Percentiles rank a stretch among this genome's conserved stretches.
Conservation (phyloP, 148 eudicot species). For the Rhododendron simsii region DNA sequence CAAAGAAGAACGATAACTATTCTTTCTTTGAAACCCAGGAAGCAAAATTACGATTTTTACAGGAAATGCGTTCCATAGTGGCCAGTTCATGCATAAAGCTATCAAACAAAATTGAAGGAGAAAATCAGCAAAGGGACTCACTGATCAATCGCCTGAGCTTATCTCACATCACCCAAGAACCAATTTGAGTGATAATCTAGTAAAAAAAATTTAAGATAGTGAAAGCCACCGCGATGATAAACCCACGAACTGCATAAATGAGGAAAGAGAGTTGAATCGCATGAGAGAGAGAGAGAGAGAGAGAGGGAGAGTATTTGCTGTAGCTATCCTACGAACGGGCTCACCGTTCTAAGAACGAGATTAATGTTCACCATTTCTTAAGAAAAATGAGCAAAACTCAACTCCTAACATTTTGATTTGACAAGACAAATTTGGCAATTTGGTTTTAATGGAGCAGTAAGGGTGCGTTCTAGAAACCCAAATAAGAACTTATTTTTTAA, state of each 20-base stretch:
- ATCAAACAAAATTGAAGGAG: neutral
- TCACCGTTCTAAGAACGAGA: neutral
- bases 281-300: neutral
- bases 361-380: no score
- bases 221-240: neutral
- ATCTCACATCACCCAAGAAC: neutral
- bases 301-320: no score
- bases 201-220: neutral
- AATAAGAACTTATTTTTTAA: no score
- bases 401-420: neutral
- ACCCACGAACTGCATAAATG: neutral
- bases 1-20: neutral
- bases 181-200: neutral
- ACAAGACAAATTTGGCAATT: neutral
- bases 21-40: neutral
- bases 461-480: no score
- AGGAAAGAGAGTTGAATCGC: neutral
- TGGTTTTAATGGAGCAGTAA: neutral
- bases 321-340: neutral
- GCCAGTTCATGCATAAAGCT: neutral
- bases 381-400: no score
- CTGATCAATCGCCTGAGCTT: neutral
- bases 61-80: no score
- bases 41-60: neutral
- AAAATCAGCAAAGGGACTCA: neutral